Conservation (phyloP, 1,284 basidiomycete species). For the Apiotrichum porosum region DNA sequence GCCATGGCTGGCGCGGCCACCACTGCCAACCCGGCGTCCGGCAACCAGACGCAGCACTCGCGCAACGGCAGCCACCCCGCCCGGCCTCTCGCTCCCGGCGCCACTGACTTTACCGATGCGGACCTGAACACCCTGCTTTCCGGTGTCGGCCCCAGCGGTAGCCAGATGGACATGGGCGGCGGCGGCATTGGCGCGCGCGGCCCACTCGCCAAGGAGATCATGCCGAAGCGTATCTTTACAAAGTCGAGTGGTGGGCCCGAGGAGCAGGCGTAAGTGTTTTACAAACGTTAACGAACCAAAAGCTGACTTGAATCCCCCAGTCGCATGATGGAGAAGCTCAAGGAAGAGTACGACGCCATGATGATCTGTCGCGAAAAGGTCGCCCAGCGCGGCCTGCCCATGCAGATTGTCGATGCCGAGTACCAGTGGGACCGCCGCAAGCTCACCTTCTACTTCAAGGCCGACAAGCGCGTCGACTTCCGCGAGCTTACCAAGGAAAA, state of each 20-base stretch:
- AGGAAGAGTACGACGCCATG: conserved; percentile 88
- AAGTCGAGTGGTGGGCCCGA: conserved; percentile 66
- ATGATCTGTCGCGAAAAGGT: conserved; percentile 88
- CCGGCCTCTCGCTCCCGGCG: conserved; percentile 14
- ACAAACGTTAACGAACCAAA: not conserved
- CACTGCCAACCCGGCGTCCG: not conserved
- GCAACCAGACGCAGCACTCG: conserved; percentile 3
- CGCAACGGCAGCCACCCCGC: conserved; percentile 13
- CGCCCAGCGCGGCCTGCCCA: conserved; percentile 83
- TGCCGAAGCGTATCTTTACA: conserved; percentile 94
- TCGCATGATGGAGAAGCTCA: conserved; percentile 68
- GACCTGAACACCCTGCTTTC: conserved; percentile 36
- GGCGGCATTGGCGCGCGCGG: conserved; percentile 31
- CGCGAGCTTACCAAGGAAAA: conserved; percentile 64
- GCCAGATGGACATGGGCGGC: conserved; percentile 34
- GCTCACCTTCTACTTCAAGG: conserved; percentile 94
- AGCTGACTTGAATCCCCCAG: conserved; percentile 47
- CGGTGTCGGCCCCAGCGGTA: conserved; percentile 39
- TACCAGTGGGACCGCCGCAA: conserved; percentile 99
- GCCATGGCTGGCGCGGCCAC: conserved; percentile 28
- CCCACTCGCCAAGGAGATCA: conserved; percentile 68
- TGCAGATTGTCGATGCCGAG: conserved; percentile 97
- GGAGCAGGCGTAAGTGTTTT: conserved; percentile 68
- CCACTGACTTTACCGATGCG: conserved; percentile 29
- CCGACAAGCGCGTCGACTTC: conserved; percentile 95